Evolutionary conservation across 805 yeast genomes (phyloP).

Genomic region (Schizosaccharomyces octosporus): DNA sequence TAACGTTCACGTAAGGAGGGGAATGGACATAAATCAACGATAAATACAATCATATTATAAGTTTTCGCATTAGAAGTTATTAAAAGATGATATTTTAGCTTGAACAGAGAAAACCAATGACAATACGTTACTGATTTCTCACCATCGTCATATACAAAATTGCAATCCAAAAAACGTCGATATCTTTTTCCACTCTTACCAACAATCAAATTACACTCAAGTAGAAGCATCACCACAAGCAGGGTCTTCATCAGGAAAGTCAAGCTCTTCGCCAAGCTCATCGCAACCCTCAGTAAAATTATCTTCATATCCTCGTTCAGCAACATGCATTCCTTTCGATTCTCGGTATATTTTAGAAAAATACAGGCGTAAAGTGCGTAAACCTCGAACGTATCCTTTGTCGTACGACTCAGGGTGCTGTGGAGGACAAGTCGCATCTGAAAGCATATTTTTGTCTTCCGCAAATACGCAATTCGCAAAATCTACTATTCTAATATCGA

Average conservation of each 20-base stretch:
- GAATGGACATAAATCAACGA: no score
- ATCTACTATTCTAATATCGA: slow-evolving; percentile 55
- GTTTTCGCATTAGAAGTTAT: no score
- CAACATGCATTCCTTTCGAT: not conserved
- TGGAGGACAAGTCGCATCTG: slow-evolving; percentile 42
- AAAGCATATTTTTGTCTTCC: slow-evolving; percentile 18
- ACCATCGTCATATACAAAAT: no score
- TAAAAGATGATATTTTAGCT: no score
- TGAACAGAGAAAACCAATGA: no score
- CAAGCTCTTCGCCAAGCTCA: not conserved
- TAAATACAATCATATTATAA: no score
- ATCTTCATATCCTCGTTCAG: not conserved
- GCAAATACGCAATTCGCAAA: slow-evolving; percentile 80
- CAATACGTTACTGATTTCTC: no score
- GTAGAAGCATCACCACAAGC: not conserved
- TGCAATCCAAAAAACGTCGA: not conserved
- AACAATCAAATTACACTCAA: not conserved
- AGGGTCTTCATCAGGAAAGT: not conserved
- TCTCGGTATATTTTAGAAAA: slow-evolving; percentile 16
- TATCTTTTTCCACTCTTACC: not conserved
- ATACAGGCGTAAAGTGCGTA: slow-evolving; percentile 45
- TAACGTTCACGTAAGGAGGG: no score
- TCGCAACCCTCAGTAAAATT: not conserved
- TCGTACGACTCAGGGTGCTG: slow-evolving; percentile 39
- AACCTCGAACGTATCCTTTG: slow-evolving; percentile 63